phyloP scores from a whole-genome alignment of 2,329 filamentous ascomycete species.

The Pseudocercospora cruenta region DNA sequence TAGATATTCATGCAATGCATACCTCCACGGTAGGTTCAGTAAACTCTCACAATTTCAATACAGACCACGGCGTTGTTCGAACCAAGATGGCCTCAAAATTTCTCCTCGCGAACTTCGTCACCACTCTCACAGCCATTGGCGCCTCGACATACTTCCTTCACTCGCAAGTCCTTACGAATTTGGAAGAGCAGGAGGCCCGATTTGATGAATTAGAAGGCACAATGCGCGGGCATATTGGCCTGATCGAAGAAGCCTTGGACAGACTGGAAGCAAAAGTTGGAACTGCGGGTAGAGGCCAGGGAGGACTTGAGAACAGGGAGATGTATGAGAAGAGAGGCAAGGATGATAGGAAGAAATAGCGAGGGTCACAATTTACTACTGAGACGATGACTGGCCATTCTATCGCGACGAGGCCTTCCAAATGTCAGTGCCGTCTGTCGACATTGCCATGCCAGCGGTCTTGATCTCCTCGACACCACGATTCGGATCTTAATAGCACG shows the following conservation, averaged over 20 bases:
- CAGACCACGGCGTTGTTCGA: no score
- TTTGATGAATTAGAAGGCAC: slow-evolving; percentile 55
- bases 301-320: slow-evolving; percentile 23
- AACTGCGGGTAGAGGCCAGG: slow-evolving; percentile 37
- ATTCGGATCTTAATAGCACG: no score
- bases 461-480: no score
- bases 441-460: no score
- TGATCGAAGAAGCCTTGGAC: slow-evolving; percentile 53
- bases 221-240: slow-evolving; percentile 50
- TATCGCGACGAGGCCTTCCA: no score
- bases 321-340: slow-evolving; percentile 26
- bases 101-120: slow-evolving; percentile 12
- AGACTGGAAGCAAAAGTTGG: slow-evolving; percentile 46
- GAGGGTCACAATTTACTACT: background rate
- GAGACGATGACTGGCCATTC: no score
- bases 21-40: no score
- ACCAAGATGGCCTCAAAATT: slow-evolving; percentile 7
- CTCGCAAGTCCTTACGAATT: slow-evolving; percentile 42
- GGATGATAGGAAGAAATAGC: slow-evolving; percentile 23
- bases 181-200: slow-evolving; percentile 53
- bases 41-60: no score
- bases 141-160: slow-evolving; percentile 25
- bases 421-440: no score
- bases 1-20: background rate
- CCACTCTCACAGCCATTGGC: slow-evolving; percentile 24